Evolutionary conservation across 2,329 filamentous ascomycete species (phyloP), one percentile per base, ranked within the genome.

Genomic region (Fusarium siculi): DNA sequence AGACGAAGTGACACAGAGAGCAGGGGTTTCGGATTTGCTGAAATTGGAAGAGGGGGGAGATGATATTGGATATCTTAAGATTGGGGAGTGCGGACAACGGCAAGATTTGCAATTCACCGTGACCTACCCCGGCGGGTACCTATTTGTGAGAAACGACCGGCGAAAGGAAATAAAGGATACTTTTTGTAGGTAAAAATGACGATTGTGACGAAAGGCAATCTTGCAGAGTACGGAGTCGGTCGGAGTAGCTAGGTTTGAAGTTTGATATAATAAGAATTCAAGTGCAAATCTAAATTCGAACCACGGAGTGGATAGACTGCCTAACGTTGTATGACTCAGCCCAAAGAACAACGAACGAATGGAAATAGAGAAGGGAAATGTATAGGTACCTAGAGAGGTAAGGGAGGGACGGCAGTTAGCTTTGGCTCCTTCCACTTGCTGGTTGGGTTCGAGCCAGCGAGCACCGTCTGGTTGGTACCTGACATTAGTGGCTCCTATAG

Each of bases 101-200:
- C 63, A 73, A 70, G 73, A 77, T 77, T 76, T 68, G 65, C 65
- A 68, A 53, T 68, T 74, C 70, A 61, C 70, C 62, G 65, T 63
- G 50, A 46, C 39, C 61, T 59, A 42, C 59, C 62, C 62, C 68
- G 56, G 65, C 73, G 72, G 73, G 60, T 73, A 72, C 62, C 56
- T 69, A 56, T 57, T 56, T 47, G 42, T 66, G 39, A 58, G 44
- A 49, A 68, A 64, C 36, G 58, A 37, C 55, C 42, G 54, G 57
- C 28, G 56, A 63, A 52, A 53, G 56, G 44, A 69, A 53, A 69
- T 68, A 63, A 59, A 43, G 43, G 49, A 61, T 49, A 25, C 36
- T 40, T 36, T 61, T 52, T 50, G 40, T 53, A 54, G 63, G 69
- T 50, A 68, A 65, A 34, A 32, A 73, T 74, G 70, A 73, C 67